phyloP scores from a whole-genome alignment of 2,329 filamentous ascomycete genomes.

The Fusarium pseudonygamai region DNA sequence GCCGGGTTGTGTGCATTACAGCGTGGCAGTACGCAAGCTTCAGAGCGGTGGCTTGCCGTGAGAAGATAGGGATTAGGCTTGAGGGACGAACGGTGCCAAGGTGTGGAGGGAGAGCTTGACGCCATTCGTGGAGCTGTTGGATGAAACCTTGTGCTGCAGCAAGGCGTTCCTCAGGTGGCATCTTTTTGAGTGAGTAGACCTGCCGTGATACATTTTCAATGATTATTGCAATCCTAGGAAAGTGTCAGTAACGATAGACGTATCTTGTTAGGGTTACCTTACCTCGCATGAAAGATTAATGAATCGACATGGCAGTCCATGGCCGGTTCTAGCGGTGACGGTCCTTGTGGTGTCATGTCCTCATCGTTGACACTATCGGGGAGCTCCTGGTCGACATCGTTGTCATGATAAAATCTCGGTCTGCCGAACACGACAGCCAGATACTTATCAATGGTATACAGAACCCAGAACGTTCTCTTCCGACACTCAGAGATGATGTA shows the following conservation, averaged over 20 bases:
- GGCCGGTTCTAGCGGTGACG: slow-evolving; percentile 40
- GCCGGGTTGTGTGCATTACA: slow-evolving; percentile 64
- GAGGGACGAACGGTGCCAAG: slow-evolving; percentile 55
- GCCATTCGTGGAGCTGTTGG: slow-evolving; percentile 52
- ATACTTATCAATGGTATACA: slow-evolving; percentile 71
- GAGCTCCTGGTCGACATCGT: slow-evolving; percentile 70
- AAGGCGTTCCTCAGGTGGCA: slow-evolving; percentile 49
- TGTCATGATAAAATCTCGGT: slow-evolving; percentile 68
- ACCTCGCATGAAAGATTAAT: slow-evolving; percentile 56
- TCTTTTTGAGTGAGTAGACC: slow-evolving; percentile 52
- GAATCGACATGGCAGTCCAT: slow-evolving; percentile 60
- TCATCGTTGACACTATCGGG: slow-evolving; percentile 66
- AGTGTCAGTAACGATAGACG: fast-evolving
- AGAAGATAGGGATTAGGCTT: slow-evolving; percentile 57
- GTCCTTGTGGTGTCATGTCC: slow-evolving; percentile 58
- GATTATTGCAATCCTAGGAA: slow-evolving; percentile 48
- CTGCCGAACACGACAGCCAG: slow-evolving; percentile 70
- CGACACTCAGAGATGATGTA: slow-evolving; percentile 62
- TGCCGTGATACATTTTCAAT: slow-evolving; percentile 52
- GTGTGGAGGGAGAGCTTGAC: slow-evolving; percentile 52
- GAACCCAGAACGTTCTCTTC: slow-evolving; percentile 68
- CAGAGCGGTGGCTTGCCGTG: slow-evolving; percentile 61
- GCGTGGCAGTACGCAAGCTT: slow-evolving; percentile 65
- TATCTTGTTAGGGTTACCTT: neutral
- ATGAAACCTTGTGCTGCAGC: slow-evolving; percentile 51